These are phyloP conservation scores for Schizonepeta tenuifolia DNA, from an alignment of 257 asterid genomes.

Conservation along the genomic window DNA sequence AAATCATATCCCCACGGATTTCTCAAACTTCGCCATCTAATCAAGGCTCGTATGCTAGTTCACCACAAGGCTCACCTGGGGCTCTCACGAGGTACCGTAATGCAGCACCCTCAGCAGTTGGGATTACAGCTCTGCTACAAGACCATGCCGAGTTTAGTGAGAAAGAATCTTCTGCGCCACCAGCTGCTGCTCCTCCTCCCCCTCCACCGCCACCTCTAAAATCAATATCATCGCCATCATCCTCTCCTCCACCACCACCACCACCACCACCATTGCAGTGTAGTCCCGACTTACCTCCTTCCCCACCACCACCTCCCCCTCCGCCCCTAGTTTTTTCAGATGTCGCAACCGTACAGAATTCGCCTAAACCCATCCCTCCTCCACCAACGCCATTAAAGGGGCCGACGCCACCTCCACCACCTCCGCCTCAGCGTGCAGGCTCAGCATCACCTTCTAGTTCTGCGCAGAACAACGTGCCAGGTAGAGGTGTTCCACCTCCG, in stretches of 20 bases:
- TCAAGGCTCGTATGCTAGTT: constrained; percentile 35
- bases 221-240: constrained; percentile 7
- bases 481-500: constrained; percentile 62
- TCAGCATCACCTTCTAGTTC: no score
- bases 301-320: constrained; percentile 39
- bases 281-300: constrained; percentile 6
- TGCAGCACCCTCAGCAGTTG: constrained; percentile 56
- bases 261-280: constrained; percentile 29
- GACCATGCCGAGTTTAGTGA: constrained; percentile 46
- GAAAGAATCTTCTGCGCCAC: constrained; percentile 38
- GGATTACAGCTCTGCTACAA: constrained; percentile 71
- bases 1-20: constrained; percentile 39
- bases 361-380: constrained; percentile 21
- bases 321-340: constrained; percentile 37
- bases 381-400: constrained; percentile 17
- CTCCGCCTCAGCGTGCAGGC: constrained; percentile 38
- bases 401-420: constrained; percentile 40
- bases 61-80: constrained; percentile 42
- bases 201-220: constrained; percentile 31
- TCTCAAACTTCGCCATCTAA: constrained; percentile 36
- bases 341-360: constrained; percentile 10
- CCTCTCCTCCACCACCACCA: constrained; percentile 21
- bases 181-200: constrained; percentile 30
- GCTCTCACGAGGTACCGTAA: constrained; percentile 52
- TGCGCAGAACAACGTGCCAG: constrained; percentile 26